phyloP scores from a whole-genome alignment of 345 rosid genomes.

The Eucalyptus regnans region DNA sequence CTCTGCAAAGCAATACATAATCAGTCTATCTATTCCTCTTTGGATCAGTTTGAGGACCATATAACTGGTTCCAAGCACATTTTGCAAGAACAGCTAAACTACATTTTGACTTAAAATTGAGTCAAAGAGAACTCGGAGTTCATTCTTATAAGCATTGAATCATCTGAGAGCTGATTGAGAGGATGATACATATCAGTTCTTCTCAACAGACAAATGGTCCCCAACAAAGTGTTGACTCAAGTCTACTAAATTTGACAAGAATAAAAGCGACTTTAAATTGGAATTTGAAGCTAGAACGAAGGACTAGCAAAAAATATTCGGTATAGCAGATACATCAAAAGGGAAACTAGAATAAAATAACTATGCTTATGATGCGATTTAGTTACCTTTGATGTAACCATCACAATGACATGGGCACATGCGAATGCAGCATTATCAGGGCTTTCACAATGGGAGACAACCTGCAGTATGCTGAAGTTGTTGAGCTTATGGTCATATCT shows the following conservation, averaged over 20 bases:
- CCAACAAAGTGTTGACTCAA: not conserved
- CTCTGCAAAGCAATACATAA: not conserved
- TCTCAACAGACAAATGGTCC: not conserved
- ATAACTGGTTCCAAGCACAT: not conserved
- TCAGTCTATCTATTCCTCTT: not conserved
- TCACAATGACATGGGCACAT: constrained; percentile 56
- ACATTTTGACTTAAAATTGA: not conserved
- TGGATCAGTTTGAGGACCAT: not conserved
- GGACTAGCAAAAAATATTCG: not conserved
- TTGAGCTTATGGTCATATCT: not conserved
- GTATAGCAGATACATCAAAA: not conserved
- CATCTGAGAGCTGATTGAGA: not conserved
- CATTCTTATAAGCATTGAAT: not conserved
- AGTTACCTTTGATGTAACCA: constrained; percentile 66
- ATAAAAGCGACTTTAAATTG: not conserved
- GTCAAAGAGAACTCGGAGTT: not conserved
- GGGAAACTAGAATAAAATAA: not conserved
- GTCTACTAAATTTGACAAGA: not conserved
- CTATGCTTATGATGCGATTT: not conserved
- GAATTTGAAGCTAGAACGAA: not conserved
- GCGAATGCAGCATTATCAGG: constrained; percentile 60
- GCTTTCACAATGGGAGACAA: constrained; percentile 47
- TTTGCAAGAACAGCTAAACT: not conserved
- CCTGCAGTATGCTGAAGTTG: constrained; percentile 17
- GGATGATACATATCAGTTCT: not conserved